Base-by-base conservation (phyloP, 2,329 filamentous ascomycete species). In the Moelleriella libera region DNA sequence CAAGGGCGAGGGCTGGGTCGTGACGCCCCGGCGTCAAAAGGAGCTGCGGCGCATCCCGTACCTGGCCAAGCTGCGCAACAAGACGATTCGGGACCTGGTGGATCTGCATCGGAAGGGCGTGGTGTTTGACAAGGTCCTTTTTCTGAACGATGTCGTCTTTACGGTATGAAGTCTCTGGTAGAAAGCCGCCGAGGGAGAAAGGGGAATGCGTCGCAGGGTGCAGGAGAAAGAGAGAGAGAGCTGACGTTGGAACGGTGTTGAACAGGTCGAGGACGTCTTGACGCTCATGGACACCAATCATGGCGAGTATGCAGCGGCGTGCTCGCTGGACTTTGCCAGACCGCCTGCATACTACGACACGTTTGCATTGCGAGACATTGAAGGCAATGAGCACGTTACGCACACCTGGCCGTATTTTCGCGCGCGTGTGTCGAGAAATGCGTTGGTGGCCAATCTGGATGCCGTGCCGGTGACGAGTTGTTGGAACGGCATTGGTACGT, bases 11-110 rank as follows among this genome's bases (percentile, higher is more conserved):
- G 82, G 82, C 0, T 87, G 83, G 83, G 73, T 86, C 31, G 61
- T 70, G 31, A 83, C 78, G n/a, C 61, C 72, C 6, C 56, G 67
- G 30, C 71, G 72, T 0, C 67, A 65, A 51, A 71, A 63, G 49
- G 78, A 82, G 55, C 59, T 82, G 50, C 67, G 83, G 45, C 69
- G 83, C 21, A 86, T 88, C 51, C 82, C 82, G 1, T 86, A 82
- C 58, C 65, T 88, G 21, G 74, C 84, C 1, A 69, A 65, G 30
- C 56, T 84, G 49, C 71, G 84, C 41, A 88, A 88, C 59, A 60
- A 66, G 52, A 76, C 75, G n/a, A 62, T 88, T 53, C 61, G 73
- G 50, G 79, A 81, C 7, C 57, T 87, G 51, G 58, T 71, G 30
- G 67, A 72, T 14, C 57, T 82, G 43, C 59, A 66, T 8, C 61